Conservation (phyloP, 2,329 filamentous ascomycete genomes). For the Furcasterigmium sp. region DNA sequence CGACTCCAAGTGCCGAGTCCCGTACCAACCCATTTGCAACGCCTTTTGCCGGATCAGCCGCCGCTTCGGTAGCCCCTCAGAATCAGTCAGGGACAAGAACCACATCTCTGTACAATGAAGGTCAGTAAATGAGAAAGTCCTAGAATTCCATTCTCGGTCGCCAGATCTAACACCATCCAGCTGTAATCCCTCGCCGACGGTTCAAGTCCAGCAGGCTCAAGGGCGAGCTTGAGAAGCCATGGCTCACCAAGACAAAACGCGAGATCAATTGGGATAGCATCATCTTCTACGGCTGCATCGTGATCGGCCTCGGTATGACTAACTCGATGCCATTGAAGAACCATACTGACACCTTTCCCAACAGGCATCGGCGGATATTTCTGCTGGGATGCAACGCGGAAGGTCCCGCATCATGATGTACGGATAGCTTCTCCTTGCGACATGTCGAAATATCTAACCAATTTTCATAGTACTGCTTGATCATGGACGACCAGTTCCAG, state of each 20-base stretch:
- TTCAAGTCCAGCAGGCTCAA: slow-evolving; percentile 28
- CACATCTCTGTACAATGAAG: no score
- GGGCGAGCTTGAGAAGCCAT: slow-evolving; percentile 31
- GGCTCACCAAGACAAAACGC: slow-evolving; percentile 26
- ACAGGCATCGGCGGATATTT: not conserved
- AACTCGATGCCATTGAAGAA: slow-evolving; percentile 23
- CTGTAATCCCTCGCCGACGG: not conserved
- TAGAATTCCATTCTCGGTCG: no score
- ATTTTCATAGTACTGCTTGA: slow-evolving; percentile 37
- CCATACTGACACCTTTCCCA: slow-evolving; percentile 15
- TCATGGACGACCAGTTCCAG: slow-evolving; percentile 44
- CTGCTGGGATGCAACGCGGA: slow-evolving; percentile 10
- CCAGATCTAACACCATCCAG: no score
- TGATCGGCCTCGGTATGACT: slow-evolving; percentile 27
- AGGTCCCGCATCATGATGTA: not conserved
- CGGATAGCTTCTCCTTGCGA: slow-evolving; percentile 2
- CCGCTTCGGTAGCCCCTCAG: no score
- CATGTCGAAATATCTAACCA: not conserved
- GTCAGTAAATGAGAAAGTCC: no score
- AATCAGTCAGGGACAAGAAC: no score
- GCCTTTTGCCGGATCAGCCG: no score
- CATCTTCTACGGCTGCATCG: slow-evolving; percentile 23
- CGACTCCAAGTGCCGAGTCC: no score
- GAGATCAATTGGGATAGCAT: slow-evolving; percentile 28
- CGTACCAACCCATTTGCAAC: no score